Evolutionary conservation across 2,329 filamentous ascomycete species (phyloP).

Genomic region (Davidsoniella virescens): DNA sequence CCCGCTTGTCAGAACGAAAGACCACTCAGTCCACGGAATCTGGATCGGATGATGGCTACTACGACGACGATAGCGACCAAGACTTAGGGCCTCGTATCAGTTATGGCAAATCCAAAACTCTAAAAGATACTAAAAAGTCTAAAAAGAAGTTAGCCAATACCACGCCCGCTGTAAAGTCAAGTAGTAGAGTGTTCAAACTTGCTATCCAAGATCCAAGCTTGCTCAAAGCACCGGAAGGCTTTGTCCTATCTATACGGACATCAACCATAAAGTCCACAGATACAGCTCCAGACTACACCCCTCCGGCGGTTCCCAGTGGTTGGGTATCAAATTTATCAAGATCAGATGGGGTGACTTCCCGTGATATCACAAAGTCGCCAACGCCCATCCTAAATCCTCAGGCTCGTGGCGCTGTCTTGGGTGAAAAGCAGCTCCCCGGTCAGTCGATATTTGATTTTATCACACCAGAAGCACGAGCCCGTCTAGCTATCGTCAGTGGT

Average conservation of each 20-base stretch:
- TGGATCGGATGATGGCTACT: slow-evolving; percentile 16
- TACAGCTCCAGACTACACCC: neutral
- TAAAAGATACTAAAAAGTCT: slow-evolving; percentile 32
- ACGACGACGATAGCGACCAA: slow-evolving; percentile 30
- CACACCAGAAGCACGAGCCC: slow-evolving; percentile 58
- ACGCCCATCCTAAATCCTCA: neutral
- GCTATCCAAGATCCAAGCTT: neutral
- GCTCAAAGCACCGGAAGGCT: slow-evolving; percentile 1
- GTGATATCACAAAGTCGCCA: too few species aligned
- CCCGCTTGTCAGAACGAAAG: slow-evolving; percentile 15
- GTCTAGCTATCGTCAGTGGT: slow-evolving; percentile 60
- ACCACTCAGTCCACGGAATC: too few species aligned
- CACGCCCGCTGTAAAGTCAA: too few species aligned
- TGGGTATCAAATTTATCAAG: neutral
- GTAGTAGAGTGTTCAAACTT: too few species aligned
- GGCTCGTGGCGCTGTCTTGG: slow-evolving; percentile 28
- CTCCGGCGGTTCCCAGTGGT: slow-evolving; percentile 5
- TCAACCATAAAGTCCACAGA: too few species aligned
- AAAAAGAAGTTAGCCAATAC: slow-evolving; percentile 18
- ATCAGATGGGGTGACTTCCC: too few species aligned
- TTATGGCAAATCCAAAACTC: slow-evolving; percentile 7
- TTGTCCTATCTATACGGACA: neutral
- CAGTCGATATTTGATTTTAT: slow-evolving; percentile 96
- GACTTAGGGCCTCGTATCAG: slow-evolving; percentile 20
- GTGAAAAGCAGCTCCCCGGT: slow-evolving; percentile 62